These are phyloP conservation scores for Diaporthe vaccinii DNA, from an alignment of 2,329 filamentous ascomycete genomes.

Conservation along the genomic window DNA sequence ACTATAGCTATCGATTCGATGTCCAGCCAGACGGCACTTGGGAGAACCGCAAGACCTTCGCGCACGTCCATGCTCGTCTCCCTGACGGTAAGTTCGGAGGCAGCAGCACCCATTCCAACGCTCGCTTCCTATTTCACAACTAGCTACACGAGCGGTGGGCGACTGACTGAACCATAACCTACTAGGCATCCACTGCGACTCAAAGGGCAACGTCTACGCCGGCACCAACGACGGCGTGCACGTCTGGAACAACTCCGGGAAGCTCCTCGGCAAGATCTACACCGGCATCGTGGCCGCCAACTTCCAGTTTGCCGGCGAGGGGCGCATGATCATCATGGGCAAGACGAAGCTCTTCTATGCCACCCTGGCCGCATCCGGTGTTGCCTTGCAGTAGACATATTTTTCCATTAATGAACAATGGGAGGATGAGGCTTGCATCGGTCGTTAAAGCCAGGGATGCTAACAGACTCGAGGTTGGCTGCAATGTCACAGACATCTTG, in stretches of 20 bases:
- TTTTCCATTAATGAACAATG: fast-evolving
- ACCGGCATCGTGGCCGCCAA: slow-evolving; percentile 60
- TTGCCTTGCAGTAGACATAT: not conserved
- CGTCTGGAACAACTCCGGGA: slow-evolving; percentile 61
- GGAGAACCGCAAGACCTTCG: slow-evolving; percentile 66
- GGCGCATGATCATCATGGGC: slow-evolving; percentile 53
- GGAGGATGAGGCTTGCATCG: no score
- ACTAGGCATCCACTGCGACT: slow-evolving; percentile 65
- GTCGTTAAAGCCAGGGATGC: no score
- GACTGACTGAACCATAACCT: slow-evolving; percentile 54
- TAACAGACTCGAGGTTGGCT: no score
- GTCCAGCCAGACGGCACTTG: slow-evolving; percentile 61
- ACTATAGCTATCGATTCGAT: slow-evolving; percentile 60
- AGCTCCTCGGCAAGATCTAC: slow-evolving; percentile 69
- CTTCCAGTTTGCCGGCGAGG: slow-evolving; percentile 59
- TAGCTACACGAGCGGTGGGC: no score
- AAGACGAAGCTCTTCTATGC: slow-evolving; percentile 53
- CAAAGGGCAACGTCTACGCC: slow-evolving; percentile 65
- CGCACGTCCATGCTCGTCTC: slow-evolving; percentile 65
- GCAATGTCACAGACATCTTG: no score
- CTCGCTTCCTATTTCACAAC: not conserved
- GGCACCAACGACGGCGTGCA: slow-evolving; percentile 65
- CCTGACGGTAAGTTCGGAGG: slow-evolving; percentile 65
- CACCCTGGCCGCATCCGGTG: slow-evolving; percentile 44
- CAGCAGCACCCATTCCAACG: not conserved